These are phyloP conservation scores for cucumber (Cucumis sativus) DNA, from an alignment of 306 rosid genomes.

Conservation along the genomic window DNA sequence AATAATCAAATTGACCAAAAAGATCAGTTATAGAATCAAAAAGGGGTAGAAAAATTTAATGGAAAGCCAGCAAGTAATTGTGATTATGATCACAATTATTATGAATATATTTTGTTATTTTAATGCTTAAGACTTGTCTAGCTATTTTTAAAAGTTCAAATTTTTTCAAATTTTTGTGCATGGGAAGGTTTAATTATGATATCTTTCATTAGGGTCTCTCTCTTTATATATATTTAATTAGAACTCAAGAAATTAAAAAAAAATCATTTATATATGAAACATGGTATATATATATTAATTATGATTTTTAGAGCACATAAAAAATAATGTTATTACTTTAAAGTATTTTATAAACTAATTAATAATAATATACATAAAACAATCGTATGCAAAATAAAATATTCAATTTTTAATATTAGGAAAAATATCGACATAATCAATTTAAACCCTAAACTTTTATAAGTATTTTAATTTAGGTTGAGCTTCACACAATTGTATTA, in stretches of 20 bases:
- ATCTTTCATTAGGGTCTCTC: neutral
- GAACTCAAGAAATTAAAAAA: neutral
- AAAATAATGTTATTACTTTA: no score
- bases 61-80: neutral
- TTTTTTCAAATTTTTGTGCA: neutral
- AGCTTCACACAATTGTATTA: no score
- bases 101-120: neutral
- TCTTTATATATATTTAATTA: neutral
- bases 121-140: neutral
- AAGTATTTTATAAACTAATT: no score
- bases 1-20: conserved; percentile 1
- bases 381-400: no score
- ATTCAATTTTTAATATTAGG: no score
- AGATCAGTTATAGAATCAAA: conserved; percentile 5
- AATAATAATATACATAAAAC: no score
- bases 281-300: no score
- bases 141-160: neutral
- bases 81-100: neutral
- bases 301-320: no score
- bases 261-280: neutral
- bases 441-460: no score
- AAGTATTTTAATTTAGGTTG: no score
- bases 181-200: neutral
- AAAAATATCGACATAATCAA: no score
- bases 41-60: neutral